A percentile compares a stretch with the other conserved stretches of the same genome.
Evolutionary conservation across 2,329 filamentous ascomycete genomes (phyloP).

Genomic region (Penicillium aurantiogriseum): DNA sequence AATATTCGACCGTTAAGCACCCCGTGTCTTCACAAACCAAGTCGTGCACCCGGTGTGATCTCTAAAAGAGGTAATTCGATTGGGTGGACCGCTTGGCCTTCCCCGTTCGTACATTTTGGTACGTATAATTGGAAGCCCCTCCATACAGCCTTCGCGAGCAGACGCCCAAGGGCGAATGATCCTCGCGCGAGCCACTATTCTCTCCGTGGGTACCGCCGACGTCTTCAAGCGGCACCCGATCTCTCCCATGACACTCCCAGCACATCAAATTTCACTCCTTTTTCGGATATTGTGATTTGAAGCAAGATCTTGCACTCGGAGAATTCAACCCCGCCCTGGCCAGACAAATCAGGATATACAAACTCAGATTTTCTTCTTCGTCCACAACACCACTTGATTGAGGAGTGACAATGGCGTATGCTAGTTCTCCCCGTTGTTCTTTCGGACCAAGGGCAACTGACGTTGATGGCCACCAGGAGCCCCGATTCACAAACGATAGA

Average conservation of each 20-base stretch:
- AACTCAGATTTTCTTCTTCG: slow-evolving; percentile 9
- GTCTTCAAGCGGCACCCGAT: slow-evolving; percentile 22
- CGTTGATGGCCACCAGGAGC: slow-evolving; percentile 32
- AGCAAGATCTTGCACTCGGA: slow-evolving; percentile 14
- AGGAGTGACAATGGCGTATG: slow-evolving; percentile 33
- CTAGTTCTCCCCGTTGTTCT: slow-evolving; percentile 9
- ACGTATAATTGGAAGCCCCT: slow-evolving; percentile 26
- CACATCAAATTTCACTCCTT: slow-evolving; percentile 20
- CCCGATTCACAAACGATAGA: slow-evolving; percentile 48
- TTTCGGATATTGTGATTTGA: slow-evolving; percentile 12
- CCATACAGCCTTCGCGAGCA: slow-evolving; percentile 27
- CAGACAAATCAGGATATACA: slow-evolving; percentile 13
- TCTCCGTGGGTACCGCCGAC: slow-evolving; percentile 23
- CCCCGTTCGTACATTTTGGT: slow-evolving; percentile 29
- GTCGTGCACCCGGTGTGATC: slow-evolving; percentile 3
- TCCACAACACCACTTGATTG: slow-evolving; percentile 9
- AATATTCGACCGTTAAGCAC: slow-evolving; percentile 4
- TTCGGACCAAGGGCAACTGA: slow-evolving; percentile 26
- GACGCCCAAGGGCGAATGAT: slow-evolving; percentile 23
- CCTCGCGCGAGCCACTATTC: slow-evolving; percentile 23
- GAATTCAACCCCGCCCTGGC: slow-evolving; percentile 20
- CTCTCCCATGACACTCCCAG: slow-evolving; percentile 25
- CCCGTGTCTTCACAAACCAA: slow-evolving; percentile 2
- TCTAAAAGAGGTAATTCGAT: slow-evolving; percentile 3
- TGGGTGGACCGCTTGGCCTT: slow-evolving; percentile 16